Evolutionary conservation across 345 rosid species (phyloP).

Genomic region (Fremontodendron californicum): DNA sequence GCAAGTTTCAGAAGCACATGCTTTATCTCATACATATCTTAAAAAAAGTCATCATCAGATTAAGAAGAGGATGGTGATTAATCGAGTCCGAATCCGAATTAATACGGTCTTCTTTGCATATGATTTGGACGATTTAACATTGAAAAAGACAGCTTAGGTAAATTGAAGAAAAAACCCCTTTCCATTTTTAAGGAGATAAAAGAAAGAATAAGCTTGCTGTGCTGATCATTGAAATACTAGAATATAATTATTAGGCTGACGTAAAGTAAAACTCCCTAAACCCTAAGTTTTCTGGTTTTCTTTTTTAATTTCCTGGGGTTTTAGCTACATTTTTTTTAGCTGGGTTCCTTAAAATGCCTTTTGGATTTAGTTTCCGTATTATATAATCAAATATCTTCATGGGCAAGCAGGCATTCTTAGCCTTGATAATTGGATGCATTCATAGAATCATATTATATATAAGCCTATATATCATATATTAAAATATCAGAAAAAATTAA

Average conservation of each 20-base stretch:
- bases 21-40: no score
- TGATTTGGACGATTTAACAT: neutral
- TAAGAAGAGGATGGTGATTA: no score
- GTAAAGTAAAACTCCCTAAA: slow-evolving; percentile 26
- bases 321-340: neutral
- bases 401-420: neutral
- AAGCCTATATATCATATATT: neutral
- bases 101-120: neutral
- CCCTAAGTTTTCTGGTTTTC: slow-evolving; percentile 18
- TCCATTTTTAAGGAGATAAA: neutral
- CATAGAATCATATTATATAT: no score
- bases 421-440: neutral
- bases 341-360: neutral
- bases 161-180: neutral
- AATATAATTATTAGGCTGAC: neutral
- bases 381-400: neutral
- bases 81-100: no score
- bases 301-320: neutral
- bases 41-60: no score
- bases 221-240: neutral
- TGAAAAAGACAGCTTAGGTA: neutral
- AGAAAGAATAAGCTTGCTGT: neutral
- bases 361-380: neutral
- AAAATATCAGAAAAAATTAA: neutral
- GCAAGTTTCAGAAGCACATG: no score